phyloP scores from a whole-genome alignment of 148 eudicot genomes.

The Bassia scoparia region DNA sequence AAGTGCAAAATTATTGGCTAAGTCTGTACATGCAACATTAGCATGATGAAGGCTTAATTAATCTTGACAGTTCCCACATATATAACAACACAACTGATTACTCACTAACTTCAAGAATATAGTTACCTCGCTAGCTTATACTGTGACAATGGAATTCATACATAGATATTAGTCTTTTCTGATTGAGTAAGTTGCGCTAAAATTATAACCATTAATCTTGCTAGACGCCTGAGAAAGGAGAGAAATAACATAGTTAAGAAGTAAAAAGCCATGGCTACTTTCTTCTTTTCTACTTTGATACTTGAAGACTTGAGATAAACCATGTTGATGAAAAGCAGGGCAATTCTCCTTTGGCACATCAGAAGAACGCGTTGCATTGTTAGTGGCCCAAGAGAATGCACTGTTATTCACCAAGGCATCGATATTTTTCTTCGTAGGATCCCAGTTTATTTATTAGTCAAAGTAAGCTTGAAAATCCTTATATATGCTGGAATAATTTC shows the following conservation, averaged over 20 bases:
- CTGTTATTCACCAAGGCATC: conserved; percentile 23
- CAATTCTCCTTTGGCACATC: conserved; percentile 30
- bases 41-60: not conserved
- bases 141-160: not conserved
- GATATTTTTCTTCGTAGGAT: not conserved
- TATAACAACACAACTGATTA: not conserved
- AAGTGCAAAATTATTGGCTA: no score
- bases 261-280: not conserved
- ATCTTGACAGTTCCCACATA: not conserved
- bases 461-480: not conserved
- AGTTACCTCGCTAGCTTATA: not conserved
- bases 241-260: not conserved
- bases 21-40: not conserved
- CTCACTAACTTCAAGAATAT: not conserved
- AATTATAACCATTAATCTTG: no score
- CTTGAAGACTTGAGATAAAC: not conserved
- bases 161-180: not conserved
- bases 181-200: no score
- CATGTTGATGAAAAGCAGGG: conserved; percentile 24
- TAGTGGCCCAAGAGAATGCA: conserved; percentile 25
- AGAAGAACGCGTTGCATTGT: not conserved
- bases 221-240: not conserved
- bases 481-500: not conserved
- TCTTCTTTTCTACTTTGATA: not conserved
- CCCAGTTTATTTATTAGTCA: no score